Base-by-base conservation (phyloP, 495 filamentous ascomycete genomes). In the Neurospora sp. region DNA sequence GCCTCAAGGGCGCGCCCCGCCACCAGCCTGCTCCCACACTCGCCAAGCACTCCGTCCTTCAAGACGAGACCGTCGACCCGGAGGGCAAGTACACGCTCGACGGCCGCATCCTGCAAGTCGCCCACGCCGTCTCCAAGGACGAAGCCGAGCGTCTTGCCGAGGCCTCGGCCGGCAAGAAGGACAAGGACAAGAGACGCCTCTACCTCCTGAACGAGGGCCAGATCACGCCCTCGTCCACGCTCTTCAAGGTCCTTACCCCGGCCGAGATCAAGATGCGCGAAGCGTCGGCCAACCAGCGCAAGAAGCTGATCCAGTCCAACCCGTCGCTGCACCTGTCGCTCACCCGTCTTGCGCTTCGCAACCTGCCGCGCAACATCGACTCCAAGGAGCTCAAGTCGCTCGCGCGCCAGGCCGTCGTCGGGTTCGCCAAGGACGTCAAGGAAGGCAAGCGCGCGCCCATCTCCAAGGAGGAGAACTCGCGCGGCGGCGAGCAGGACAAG, bases 331-430 rank as follows among this genome's bases (percentile, higher is more conserved):
- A 98, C 81, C 84, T 99, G 70, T 94, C 91, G 78, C 85, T 99
- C 23, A 97, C 94, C 12, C 93, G 96, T 75, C 89, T 99, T n/a
- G 93, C 94, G 0, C 85, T 99, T 70, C 93, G 96, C 74, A 99
- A 99, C 78, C 87, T 99, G 31, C 96, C 96, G 9, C 90, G 91
- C 72, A 90, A 90, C 79, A 85, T 97, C 75, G 91, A 88, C 38
- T 93, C 93, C 16, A 98, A 97, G 83, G 92, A 92, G 71, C 86
- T 99, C 46, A 99, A 99, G 79, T 90, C 91, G 0, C 88, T 99
- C 16, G 96, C 96, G 14, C 89, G 96, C 60, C 86, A 94, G 80
- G 96, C 93, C 39, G 90, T 97, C 70, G 95, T 98, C 71, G 93
- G 93, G 4, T 99, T 99, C 76, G 95, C 96, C 49, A 90, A 86